Percentiles rank a stretch among this genome's conserved stretches.
These are phyloP conservation scores for Mycothermus thermophilus DNA, from an alignment of 495 filamentous ascomycete species.

Conservation along the genomic window DNA sequence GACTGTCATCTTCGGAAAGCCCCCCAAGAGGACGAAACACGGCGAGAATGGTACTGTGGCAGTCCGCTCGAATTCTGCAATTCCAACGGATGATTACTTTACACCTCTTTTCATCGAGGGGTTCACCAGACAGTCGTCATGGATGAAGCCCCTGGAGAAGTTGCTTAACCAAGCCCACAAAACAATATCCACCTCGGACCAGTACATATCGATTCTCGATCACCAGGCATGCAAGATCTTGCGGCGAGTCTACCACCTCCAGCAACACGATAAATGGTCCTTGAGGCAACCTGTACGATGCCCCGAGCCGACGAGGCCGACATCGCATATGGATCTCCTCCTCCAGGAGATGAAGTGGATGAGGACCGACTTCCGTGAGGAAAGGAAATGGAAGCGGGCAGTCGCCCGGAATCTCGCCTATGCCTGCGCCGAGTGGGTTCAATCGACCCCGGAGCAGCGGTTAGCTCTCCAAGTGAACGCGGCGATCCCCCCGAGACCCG, in stretches of 20 bases:
- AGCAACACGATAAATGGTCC: slow-evolving; percentile 81
- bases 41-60: slow-evolving; percentile 19
- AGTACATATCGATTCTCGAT: slow-evolving; percentile 63
- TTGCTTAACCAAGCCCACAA: slow-evolving; percentile 66
- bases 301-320: slow-evolving; percentile 59
- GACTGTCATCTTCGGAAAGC: slow-evolving; percentile 69
- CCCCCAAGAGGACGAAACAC: slow-evolving; percentile 17
- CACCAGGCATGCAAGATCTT: slow-evolving; percentile 72
- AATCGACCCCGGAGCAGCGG: slow-evolving; percentile 45
- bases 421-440: slow-evolving; percentile 69
- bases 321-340: slow-evolving; percentile 71
- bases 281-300: slow-evolving; percentile 71
- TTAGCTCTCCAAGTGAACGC: slow-evolving; percentile 52
- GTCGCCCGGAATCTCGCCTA: slow-evolving; percentile 62
- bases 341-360: slow-evolving; percentile 93
- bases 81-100: slow-evolving; percentile 56
- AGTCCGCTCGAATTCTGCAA: slow-evolving; percentile 4
- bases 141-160: slow-evolving; percentile 49
- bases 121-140: slow-evolving; percentile 42
- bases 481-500: slow-evolving; percentile 22
- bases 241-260: slow-evolving; percentile 72
- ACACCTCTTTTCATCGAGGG: slow-evolving; percentile 66
- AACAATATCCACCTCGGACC: slow-evolving; percentile 64
- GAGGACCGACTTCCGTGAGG: slow-evolving; percentile 86
- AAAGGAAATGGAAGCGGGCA: slow-evolving; percentile 83